Conservation (phyloP, 768 basidiomycete species). For the Mycena indigotica region DNA sequence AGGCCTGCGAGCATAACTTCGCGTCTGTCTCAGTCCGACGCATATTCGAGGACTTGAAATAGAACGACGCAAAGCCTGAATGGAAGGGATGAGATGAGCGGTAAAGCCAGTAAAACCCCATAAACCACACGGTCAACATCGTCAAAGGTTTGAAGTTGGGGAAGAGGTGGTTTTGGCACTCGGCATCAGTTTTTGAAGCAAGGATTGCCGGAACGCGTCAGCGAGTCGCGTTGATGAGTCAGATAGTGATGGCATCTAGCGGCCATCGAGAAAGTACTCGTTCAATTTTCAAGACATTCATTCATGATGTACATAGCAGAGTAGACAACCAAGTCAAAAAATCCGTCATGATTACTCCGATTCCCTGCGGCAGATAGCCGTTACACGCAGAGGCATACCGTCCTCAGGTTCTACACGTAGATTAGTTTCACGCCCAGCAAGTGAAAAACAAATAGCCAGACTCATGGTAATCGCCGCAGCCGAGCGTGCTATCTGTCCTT, state of each 20-base stretch:
- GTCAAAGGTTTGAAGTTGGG: no score
- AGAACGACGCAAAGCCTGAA: background rate
- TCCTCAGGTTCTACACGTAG: constrained; percentile 37
- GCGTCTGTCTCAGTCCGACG: background rate
- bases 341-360: no score
- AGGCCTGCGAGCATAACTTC: background rate
- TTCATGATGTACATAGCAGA: no score
- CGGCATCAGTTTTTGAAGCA: no score
- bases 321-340: no score
- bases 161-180: no score
- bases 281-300: no score
- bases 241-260: no score
- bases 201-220: no score
- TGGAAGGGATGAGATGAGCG: background rate
- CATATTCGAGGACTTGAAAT: background rate
- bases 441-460: constrained; percentile 25
- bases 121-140: background rate
- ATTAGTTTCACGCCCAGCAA: background rate
- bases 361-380: no score
- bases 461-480: constrained; percentile 52
- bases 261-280: no score
- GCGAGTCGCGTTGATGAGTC: no score
- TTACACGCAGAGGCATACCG: constrained; percentile 39
- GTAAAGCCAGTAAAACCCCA: background rate
- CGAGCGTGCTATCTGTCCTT: constrained; percentile 43